Base-by-base conservation (phyloP, 805 yeast species). In the Hanseniaspora lindneri region DNA sequence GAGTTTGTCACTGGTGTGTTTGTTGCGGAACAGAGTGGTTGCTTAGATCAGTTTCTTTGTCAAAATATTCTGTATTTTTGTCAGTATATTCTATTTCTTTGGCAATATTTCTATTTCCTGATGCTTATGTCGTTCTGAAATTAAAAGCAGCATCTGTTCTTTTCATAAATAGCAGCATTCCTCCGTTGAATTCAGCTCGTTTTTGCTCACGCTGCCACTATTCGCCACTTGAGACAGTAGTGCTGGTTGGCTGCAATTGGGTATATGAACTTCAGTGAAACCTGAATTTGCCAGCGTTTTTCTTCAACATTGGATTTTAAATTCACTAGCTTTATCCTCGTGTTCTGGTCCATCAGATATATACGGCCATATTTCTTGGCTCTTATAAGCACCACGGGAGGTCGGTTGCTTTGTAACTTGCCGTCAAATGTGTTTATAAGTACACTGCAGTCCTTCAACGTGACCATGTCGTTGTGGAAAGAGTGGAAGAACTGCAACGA, bases 191-290 rank as follows among this genome's bases (percentile, higher is more conserved):
- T n/a, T n/a, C n/a, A n/a, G n/a, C n/a, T n/a, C n/a, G n/a, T n/a
- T n/a, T n/a, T n/a, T 34, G 8, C 16, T 34, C 13, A 9, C 16
- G 3, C 11, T 7, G 32, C 13, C 3, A 24, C 3, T 16, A 39
- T 10, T 39, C 41, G 14, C 41, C 41, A 39, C 21, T 39, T 39
- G 7, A 39, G 14, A 25, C 41, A 39, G 23, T 27, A 39, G 10
- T 25, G 3, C 5, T 25, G 32, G 9, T 21, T 21, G 8, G 19
- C 10, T 11, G 21, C 4, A 7, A 39, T 39, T 25, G 16, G 13
- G 16, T n/a, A 25, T n/a, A 27, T n/a, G 25, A 16, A 39, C 14
- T 39, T 39, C 14, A 6, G 7, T n/a, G 41, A 39, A 6, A 39
- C 17, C 10, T 39, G 32, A 7, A 39, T 39, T 6, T 24, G 8